These are phyloP conservation scores for Magnolia officinalis DNA, from an alignment of 164 flowering plant species.

Conservation along the genomic window DNA sequence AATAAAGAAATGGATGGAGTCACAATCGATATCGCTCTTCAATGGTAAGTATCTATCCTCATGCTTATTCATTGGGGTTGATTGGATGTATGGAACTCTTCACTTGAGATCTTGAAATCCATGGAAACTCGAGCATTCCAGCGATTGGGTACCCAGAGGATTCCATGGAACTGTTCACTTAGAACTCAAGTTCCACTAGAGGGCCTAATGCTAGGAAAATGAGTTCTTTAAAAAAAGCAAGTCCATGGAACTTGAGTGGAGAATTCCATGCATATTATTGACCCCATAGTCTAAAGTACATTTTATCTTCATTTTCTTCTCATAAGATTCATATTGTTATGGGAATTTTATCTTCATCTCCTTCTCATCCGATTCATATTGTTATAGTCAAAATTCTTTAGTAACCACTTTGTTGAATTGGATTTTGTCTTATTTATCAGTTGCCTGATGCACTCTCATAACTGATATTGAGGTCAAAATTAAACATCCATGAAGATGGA, in stretches of 20 bases:
- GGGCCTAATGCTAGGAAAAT: not conserved
- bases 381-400: not conserved
- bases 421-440: not conserved
- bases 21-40: slow-evolving; percentile 75
- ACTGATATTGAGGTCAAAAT: not conserved
- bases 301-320: no score
- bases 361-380: no score
- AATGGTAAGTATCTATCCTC: slow-evolving; percentile 49
- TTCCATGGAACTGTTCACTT: not conserved
- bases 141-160: not conserved
- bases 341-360: no score
- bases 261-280: no score
- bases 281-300: no score
- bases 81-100: not conserved
- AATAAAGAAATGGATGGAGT: slow-evolving; percentile 67
- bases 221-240: not conserved
- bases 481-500: not conserved
- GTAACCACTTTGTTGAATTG: not conserved
- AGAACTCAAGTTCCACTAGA: not conserved
- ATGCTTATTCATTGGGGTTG: not conserved
- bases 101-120: not conserved
- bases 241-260: not conserved
- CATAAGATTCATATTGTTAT: no score
- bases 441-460: not conserved
- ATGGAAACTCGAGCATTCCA: not conserved